These are phyloP conservation scores for Coniochaeta sp. DNA, from an alignment of 2,329 filamentous ascomycete species.

Conservation along the genomic window DNA sequence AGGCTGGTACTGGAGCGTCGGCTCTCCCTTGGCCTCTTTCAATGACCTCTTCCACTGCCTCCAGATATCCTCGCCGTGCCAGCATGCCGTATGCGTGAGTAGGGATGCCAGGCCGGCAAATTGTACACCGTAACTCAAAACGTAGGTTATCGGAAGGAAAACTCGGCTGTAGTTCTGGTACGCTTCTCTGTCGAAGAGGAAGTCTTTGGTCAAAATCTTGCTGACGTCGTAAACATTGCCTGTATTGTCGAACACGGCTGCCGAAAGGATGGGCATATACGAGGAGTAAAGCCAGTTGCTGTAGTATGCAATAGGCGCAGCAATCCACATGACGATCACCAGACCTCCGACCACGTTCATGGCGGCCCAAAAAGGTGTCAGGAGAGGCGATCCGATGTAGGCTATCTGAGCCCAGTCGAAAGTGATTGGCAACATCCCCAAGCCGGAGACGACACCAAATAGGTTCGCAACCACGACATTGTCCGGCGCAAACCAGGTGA, in stretches of 20 bases:
- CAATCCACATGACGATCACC: conserved; percentile 77
- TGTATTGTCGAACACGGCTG: conserved; percentile 79
- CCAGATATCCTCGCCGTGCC: conserved; percentile 80
- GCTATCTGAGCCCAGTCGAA: conserved; percentile 92
- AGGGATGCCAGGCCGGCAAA: conserved; percentile 77
- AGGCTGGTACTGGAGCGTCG: conserved; percentile 46
- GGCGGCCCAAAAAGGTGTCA: conserved; percentile 81
- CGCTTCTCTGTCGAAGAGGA: conserved; percentile 68
- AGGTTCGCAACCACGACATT: conserved; percentile 82
- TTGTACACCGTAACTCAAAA: conserved; percentile 78
- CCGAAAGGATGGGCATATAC: conserved; percentile 81
- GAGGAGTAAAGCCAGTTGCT: conserved; percentile 71
- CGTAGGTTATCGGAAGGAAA: conserved; percentile 81
- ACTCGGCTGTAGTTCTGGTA: conserved; percentile 79
- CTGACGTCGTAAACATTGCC: conserved; percentile 75
- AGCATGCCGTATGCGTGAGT: conserved; percentile 73
- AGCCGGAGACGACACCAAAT: conserved; percentile 77
- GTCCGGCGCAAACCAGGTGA: conserved; percentile 83
- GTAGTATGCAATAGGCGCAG: conserved; percentile 76
- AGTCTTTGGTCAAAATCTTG: conserved; percentile 70
- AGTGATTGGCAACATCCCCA: conserved; percentile 77
- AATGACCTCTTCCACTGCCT: conserved; percentile 66
- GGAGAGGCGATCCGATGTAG: conserved; percentile 75
- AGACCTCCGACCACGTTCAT: conserved; percentile 78
- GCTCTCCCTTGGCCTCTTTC: conserved; percentile 50